These are phyloP conservation scores for Penicillium sp. DNA, from an alignment of 2,329 filamentous ascomycete species.

Conservation along the genomic window DNA sequence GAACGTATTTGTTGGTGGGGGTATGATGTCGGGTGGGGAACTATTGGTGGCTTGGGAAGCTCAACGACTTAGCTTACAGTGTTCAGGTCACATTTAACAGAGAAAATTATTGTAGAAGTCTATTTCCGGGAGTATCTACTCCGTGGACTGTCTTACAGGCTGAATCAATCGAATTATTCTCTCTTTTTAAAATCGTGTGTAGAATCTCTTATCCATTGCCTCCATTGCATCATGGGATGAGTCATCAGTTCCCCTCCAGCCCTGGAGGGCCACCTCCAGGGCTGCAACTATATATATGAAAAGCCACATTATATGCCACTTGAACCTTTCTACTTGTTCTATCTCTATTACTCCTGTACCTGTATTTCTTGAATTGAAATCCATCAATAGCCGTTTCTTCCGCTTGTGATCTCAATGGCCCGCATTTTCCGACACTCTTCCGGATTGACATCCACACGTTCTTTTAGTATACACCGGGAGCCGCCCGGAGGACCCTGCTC, in stretches of 20 bases:
- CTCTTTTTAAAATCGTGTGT: not conserved
- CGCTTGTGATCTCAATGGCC: not conserved
- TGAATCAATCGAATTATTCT: not conserved
- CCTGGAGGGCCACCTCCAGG: no score
- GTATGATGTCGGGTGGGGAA: slow-evolving; percentile 30
- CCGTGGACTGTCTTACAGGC: not conserved
- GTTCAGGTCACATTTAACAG: not conserved
- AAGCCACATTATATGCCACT: no score
- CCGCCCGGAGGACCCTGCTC: slow-evolving; percentile 15
- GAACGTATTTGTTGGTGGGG: slow-evolving; percentile 34
- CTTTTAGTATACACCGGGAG: slow-evolving; percentile 11
- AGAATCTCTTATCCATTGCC: not conserved
- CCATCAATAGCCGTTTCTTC: slow-evolving; percentile 8
- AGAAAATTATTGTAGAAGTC: not conserved
- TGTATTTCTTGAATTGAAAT: not conserved
- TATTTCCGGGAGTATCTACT: not conserved
- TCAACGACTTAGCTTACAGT: not conserved
- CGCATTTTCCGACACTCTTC: slow-evolving; percentile 5
- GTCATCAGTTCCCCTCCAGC: not conserved
- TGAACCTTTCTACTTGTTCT: no score
- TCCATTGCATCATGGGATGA: slow-evolving; percentile 7
- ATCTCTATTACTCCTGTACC: not conserved
- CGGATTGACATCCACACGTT: slow-evolving; percentile 1
- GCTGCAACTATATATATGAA: not conserved
- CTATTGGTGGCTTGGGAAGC: slow-evolving; percentile 6